Evolutionary conservation across 345 rosid genomes (phyloP).

Genomic region (Abelmoschus esculentus): DNA sequence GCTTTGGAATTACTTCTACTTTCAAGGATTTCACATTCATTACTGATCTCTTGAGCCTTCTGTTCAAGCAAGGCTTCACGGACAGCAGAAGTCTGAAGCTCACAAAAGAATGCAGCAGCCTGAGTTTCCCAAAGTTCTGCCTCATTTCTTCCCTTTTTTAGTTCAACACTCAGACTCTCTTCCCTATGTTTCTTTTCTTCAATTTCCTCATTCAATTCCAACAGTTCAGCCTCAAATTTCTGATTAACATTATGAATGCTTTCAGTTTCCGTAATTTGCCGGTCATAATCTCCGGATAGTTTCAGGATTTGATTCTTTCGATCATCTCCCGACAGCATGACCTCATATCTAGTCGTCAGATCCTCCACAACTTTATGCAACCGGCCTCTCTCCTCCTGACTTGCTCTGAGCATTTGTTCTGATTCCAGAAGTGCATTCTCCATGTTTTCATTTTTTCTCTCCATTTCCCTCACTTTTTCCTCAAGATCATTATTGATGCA

Average conservation of each 20-base stretch:
- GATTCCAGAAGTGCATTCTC: slow-evolving; percentile 41
- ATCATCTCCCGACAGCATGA: slow-evolving; percentile 35
- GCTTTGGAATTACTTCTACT: slow-evolving; percentile 30
- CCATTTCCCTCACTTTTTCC: too few species aligned
- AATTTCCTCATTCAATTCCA: slow-evolving; percentile 32
- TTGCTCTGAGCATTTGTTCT: slow-evolving; percentile 28
- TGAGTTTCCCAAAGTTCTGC: slow-evolving; percentile 45
- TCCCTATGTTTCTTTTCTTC: slow-evolving; percentile 39
- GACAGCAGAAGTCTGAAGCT: slow-evolving; percentile 47
- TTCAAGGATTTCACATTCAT: slow-evolving; percentile 36
- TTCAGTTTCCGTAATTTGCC: slow-evolving; percentile 34
- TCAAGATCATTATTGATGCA: too few species aligned
- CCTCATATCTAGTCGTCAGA: slow-evolving; percentile 46
- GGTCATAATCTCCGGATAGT: slow-evolving; percentile 41
- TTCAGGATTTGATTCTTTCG: slow-evolving; percentile 41
- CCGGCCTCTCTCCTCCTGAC: slow-evolving; percentile 34
- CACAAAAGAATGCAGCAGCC: slow-evolving; percentile 37
- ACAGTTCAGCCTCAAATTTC: slow-evolving; percentile 41
- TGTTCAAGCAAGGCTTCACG: slow-evolving; percentile 51
- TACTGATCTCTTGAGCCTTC: slow-evolving; percentile 43
- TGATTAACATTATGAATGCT: slow-evolving; percentile 30
- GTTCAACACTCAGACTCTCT: slow-evolving; percentile 42
- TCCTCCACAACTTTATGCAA: slow-evolving; percentile 39
- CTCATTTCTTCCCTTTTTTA: slow-evolving; percentile 26
- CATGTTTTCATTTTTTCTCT: too few species aligned